A percentile compares a stretch with the other conserved stretches of the same genome.
Evolutionary conservation across 176 grass and related monocot species (phyloP).

Genomic region (Zea mays): DNA sequence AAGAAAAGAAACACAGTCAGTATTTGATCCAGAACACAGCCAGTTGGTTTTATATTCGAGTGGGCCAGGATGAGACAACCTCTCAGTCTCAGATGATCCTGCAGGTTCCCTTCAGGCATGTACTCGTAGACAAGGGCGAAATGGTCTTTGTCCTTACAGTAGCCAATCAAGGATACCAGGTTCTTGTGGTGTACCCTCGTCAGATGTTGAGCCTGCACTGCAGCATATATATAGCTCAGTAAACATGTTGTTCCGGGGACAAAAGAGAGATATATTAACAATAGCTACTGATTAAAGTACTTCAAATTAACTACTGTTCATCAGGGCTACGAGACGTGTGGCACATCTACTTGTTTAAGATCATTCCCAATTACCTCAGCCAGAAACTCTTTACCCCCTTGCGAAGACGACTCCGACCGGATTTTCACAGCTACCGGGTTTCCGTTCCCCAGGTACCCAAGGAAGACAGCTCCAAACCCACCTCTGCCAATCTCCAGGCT

Average conservation of each 20-base stretch:
- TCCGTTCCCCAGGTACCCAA: constrained; percentile 54
- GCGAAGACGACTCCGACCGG: constrained; percentile 38
- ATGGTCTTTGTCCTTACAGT: constrained; percentile 57
- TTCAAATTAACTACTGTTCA: not conserved
- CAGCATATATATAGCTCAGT: constrained; percentile 10
- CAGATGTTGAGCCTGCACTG: constrained; percentile 59
- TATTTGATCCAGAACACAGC: no score
- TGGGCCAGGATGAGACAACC: constrained; percentile 32
- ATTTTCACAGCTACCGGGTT: constrained; percentile 70
- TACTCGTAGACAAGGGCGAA: constrained; percentile 51
- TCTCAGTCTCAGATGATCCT: constrained; percentile 54
- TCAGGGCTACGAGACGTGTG: not conserved
- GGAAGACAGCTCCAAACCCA: constrained; percentile 62
- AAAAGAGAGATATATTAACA: not conserved
- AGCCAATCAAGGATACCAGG: constrained; percentile 64
- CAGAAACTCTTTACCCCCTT: constrained; percentile 57
- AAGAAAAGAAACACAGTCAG: constrained; percentile 1
- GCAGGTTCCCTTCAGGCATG: constrained; percentile 43
- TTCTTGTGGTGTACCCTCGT: constrained; percentile 69
- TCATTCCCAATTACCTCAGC: constrained; percentile 53
- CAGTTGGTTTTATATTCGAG: not conserved
- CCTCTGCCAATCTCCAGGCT: constrained; percentile 58
- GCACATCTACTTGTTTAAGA: constrained; percentile 8
- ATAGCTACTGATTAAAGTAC: not conserved
- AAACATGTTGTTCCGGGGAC: not conserved